These are phyloP conservation scores for Globisporangium solare DNA, from an alignment of 352 stramenopile species.

Conservation along the genomic window DNA sequence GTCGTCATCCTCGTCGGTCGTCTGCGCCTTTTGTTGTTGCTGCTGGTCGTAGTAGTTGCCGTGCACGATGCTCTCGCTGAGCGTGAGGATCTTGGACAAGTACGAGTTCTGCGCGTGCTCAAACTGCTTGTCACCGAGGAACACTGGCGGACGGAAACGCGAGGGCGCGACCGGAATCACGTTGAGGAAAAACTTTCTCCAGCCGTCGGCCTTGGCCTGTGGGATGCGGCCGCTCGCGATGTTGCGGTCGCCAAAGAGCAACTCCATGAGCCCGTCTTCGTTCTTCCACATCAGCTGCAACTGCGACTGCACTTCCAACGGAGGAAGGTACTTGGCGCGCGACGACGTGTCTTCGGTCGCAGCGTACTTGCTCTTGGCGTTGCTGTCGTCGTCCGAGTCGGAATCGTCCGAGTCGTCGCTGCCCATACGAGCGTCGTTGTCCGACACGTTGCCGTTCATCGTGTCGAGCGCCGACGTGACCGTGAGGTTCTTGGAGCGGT, in stretches of 20 bases:
- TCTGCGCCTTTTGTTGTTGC: conserved; percentile 25
- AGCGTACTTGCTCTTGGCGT: conserved; percentile 33
- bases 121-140: conserved; percentile 93
- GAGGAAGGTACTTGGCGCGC: conserved; percentile 92
- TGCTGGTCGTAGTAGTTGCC: conserved; percentile 60
- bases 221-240: conserved; percentile 53
- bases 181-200: conserved; percentile 95
- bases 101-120: conserved; percentile 98
- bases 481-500: conserved; percentile 79
- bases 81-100: conserved; percentile 92
- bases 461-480: conserved; percentile 80
- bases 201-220: conserved; percentile 53
- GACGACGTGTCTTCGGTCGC: conserved; percentile 58
- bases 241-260: conserved; percentile 89
- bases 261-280: conserved; percentile 89
- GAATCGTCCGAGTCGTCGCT: conserved; percentile 63
- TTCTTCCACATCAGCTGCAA: conserved; percentile 94
- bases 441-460: conserved; percentile 66
- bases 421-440: conserved; percentile 21
- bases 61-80: conserved; percentile 89
- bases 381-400: conserved; percentile 74
- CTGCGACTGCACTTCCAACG: conserved; percentile 95
- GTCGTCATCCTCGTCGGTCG: conserved; percentile 50
- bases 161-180: conserved; percentile 96
- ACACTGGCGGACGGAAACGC: conserved; percentile 97